Conservation (phyloP, 139 green algal genomes). For the Pseudopediastrum boryanum region DNA sequence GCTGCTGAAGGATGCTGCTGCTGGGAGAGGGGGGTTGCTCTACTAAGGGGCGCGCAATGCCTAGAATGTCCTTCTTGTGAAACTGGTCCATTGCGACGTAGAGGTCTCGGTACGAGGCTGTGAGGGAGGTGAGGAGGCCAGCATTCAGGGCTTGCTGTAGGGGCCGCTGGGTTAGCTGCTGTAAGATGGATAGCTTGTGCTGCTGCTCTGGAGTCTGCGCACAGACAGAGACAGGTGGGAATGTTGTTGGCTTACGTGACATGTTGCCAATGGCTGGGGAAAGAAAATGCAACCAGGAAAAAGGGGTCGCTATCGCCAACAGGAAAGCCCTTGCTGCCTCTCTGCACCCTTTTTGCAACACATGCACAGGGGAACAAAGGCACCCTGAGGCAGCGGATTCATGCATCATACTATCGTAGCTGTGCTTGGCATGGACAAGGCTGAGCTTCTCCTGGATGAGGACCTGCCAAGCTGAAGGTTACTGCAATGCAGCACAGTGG, state of each 20-base stretch:
- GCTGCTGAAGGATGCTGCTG: not conserved
- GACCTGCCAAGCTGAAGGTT: too few relatives aligned
- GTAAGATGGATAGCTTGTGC: slow-evolving; percentile 17
- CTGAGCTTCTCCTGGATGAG: too few relatives aligned
- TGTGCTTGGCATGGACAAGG: too few relatives aligned
- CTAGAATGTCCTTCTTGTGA: slow-evolving; percentile 37
- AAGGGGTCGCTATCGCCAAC: too few relatives aligned
- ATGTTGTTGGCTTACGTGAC: not conserved
- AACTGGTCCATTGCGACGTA: slow-evolving; percentile 30
- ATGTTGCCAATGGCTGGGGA: not conserved
- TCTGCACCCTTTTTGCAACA: too few relatives aligned
- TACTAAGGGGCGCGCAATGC: slow-evolving; percentile 16
- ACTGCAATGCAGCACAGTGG: too few relatives aligned
- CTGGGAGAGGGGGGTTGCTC: slow-evolving; percentile 15
- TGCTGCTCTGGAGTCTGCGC: slow-evolving; percentile 31
- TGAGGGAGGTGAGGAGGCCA: slow-evolving; percentile 28
- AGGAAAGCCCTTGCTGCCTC: too few relatives aligned
- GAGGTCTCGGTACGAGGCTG: slow-evolving; percentile 27
- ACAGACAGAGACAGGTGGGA: not conserved
- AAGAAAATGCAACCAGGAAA: too few relatives aligned
- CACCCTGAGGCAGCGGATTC: too few relatives aligned
- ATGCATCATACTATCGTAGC: too few relatives aligned
- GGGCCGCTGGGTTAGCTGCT: slow-evolving; percentile 13
- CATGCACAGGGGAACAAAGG: too few relatives aligned
- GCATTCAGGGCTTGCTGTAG: slow-evolving; percentile 22